Evolutionary conservation across 441 rosid species (phyloP).

Genomic region (Gossypium davidsonii): DNA sequence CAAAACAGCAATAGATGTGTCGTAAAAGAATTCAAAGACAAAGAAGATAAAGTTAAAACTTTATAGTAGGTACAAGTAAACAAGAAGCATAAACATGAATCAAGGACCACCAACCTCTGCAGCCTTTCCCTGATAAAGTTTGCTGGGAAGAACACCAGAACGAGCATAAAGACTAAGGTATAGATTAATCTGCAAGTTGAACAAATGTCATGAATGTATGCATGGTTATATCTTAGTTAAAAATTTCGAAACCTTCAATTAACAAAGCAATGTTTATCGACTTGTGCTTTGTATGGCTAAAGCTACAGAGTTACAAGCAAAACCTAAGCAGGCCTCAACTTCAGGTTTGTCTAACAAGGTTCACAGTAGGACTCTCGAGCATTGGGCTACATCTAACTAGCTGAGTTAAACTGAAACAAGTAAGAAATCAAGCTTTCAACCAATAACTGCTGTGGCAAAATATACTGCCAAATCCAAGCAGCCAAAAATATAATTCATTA

Average conservation of each 20-base stretch:
- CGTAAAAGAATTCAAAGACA: not conserved
- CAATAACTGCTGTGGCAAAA: not conserved
- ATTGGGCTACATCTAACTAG: not conserved
- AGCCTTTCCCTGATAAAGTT: conserved; percentile 56
- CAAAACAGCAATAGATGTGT: not conserved
- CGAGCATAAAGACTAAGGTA: conserved; percentile 60
- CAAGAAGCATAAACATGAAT: not conserved
- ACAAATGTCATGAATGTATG: conserved; percentile 4
- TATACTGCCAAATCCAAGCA: conserved; percentile 1
- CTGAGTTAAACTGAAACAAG: not conserved
- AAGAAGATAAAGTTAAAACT: not conserved
- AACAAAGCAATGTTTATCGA: not conserved
- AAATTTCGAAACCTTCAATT: not conserved
- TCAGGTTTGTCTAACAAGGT: not conserved
- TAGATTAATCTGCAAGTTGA: conserved; percentile 56
- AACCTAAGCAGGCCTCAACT: not conserved
- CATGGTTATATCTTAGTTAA: not conserved
- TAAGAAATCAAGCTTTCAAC: not conserved
- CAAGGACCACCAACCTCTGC: conserved; percentile 53
- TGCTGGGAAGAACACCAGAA: conserved; percentile 68
- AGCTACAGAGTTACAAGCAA: not conserved
- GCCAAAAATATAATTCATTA: not conserved
- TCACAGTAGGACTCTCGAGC: not conserved
- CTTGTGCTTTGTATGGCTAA: not conserved
- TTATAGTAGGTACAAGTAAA: not conserved